phyloP scores from a whole-genome alignment of 257 asterid genomes.

The Pogostemon cablin region DNA sequence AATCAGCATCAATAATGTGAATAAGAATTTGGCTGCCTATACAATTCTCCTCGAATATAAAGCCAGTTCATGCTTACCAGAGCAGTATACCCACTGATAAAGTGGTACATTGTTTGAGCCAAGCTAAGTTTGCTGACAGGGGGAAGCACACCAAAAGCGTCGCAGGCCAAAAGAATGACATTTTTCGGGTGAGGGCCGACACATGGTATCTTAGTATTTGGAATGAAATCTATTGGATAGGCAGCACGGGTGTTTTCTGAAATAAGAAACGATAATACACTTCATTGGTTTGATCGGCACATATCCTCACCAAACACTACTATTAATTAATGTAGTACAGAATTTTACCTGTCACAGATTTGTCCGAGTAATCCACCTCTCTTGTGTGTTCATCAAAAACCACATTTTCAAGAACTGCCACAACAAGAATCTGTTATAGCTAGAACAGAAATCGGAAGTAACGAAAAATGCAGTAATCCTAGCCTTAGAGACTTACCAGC shows the following conservation, averaged over 20 bases:
- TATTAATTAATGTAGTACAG: not conserved
- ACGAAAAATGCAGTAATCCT: not conserved
- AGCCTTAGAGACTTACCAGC: slow-evolving; percentile 49
- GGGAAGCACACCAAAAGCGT: slow-evolving; percentile 96
- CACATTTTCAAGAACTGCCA: slow-evolving; percentile 78
- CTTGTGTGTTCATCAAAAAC: slow-evolving; percentile 93
- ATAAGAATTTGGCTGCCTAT: not conserved
- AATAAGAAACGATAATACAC: not conserved
- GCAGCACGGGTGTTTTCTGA: slow-evolving; percentile 96
- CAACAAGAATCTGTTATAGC: not conserved
- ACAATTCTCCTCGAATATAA: not conserved
- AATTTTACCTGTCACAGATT: slow-evolving; percentile 82
- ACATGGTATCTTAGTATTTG: slow-evolving; percentile 88
- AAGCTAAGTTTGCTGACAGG: slow-evolving; percentile 89
- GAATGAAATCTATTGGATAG: slow-evolving; percentile 89
- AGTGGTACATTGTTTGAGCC: slow-evolving; percentile 94
- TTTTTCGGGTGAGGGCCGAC: slow-evolving; percentile 95
- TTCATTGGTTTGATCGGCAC: not conserved
- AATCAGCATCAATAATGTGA: not conserved
- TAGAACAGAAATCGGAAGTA: not conserved
- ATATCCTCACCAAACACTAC: not conserved
- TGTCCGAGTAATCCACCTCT: slow-evolving; percentile 84
- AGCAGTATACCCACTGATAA: slow-evolving; percentile 96
- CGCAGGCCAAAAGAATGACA: slow-evolving; percentile 88
- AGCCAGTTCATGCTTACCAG: slow-evolving; percentile 45